Evolutionary conservation across 495 filamentous ascomycete genomes (phyloP).

Genomic region (Annulohypoxylon moriforme): DNA sequence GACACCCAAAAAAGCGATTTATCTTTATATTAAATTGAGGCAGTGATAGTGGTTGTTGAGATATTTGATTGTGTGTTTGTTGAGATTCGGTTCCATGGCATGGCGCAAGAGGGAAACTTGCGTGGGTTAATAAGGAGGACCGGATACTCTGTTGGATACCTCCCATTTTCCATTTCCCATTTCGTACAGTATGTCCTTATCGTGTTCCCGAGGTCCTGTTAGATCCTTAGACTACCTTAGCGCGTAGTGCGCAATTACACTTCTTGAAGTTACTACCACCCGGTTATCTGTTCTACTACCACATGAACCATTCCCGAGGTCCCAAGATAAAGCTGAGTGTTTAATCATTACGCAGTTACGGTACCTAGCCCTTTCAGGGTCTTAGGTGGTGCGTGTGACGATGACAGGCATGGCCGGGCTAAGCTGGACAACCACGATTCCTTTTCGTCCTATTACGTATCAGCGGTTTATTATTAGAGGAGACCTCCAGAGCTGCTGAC

Average conservation of each 20-base stretch:
- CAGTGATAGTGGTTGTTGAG: neutral
- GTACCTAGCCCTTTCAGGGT: slow-evolving; percentile 14
- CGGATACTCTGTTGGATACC: too few species aligned
- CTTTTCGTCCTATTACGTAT: slow-evolving; percentile 34
- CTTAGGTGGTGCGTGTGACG: slow-evolving; percentile 33
- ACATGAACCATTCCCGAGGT: slow-evolving; percentile 18
- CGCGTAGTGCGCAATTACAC: slow-evolving; percentile 33
- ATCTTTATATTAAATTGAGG: slow-evolving; percentile 1
- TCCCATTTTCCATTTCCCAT: neutral
- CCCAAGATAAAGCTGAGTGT: slow-evolving; percentile 31
- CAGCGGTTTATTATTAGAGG: slow-evolving; percentile 30
- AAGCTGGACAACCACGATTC: slow-evolving; percentile 8
- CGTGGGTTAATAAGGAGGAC: slow-evolving; percentile 22
- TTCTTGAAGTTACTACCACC: slow-evolving; percentile 23
- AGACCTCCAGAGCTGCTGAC: slow-evolving; percentile 22
- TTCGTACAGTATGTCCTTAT: slow-evolving; percentile 13
- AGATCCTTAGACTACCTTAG: too few species aligned
- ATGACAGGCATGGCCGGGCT: slow-evolving; percentile 21
- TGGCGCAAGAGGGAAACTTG: slow-evolving; percentile 5
- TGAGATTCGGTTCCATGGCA: slow-evolving; percentile 2
- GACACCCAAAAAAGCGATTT: slow-evolving; percentile 6
- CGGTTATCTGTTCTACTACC: slow-evolving; percentile 17
- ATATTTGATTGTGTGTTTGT: slow-evolving; percentile 3
- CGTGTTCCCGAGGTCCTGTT: neutral
- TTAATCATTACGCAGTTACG: neutral